Conservation (phyloP, 2,329 filamentous ascomycete genomes). For the Pseudopithomyces chartarum region DNA sequence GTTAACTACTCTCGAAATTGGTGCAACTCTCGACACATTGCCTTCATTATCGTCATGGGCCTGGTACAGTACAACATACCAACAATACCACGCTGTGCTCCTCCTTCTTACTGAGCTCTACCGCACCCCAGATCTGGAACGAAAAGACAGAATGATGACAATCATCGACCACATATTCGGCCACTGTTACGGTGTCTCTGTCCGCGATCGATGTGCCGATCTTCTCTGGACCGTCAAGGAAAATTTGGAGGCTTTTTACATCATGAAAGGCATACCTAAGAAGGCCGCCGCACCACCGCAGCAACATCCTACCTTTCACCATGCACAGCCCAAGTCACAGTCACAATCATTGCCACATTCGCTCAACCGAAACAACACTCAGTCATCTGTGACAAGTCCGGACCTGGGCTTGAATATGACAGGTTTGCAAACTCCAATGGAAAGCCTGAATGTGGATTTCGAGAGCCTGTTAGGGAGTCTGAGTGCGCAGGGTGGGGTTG, state of each 20-base stretch:
- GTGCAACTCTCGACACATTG: slow-evolving; percentile 45
- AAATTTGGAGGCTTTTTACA: slow-evolving; percentile 46
- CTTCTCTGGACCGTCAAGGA: slow-evolving; percentile 45
- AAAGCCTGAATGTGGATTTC: slow-evolving; percentile 38
- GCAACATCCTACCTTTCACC: slow-evolving; percentile 34
- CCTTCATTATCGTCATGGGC: slow-evolving; percentile 41
- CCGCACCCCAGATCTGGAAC: slow-evolving; percentile 40
- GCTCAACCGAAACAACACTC: background rate
- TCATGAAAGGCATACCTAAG: slow-evolving; percentile 45
- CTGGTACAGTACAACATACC: slow-evolving; percentile 46
- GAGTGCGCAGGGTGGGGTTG: slow-evolving; percentile 10
- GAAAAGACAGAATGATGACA: slow-evolving; percentile 45
- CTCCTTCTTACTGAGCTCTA: slow-evolving; percentile 45
- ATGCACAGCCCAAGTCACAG: no score
- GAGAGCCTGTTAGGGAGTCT: slow-evolving; percentile 37
- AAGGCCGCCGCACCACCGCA: slow-evolving; percentile 27
- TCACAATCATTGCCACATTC: slow-evolving; percentile 17
- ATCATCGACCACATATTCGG: slow-evolving; percentile 48
- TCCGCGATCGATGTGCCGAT: slow-evolving; percentile 41
- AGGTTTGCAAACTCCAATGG: slow-evolving; percentile 28
- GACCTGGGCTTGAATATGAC: slow-evolving; percentile 18
- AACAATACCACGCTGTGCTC: slow-evolving; percentile 45
- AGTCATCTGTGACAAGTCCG: slow-evolving; percentile 6
- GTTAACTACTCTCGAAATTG: slow-evolving; percentile 45
- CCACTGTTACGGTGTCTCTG: slow-evolving; percentile 44